Evolutionary conservation across 2,329 filamentous ascomycete species (phyloP).

Genomic region (Diplodia sapinea): DNA sequence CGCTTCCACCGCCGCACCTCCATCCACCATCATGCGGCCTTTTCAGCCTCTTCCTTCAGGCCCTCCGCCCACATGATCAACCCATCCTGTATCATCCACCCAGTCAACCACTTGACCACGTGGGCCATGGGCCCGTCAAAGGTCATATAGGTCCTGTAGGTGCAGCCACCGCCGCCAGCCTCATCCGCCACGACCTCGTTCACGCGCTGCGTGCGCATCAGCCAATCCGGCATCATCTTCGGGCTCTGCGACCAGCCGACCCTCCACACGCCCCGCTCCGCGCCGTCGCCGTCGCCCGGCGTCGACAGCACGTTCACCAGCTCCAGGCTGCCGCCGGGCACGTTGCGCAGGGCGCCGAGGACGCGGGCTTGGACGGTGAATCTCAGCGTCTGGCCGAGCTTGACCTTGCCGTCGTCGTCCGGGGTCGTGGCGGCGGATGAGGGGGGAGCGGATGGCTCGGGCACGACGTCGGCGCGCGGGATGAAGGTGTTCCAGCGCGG

Average conservation of each 20-base stretch:
- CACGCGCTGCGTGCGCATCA: conserved; percentile 20
- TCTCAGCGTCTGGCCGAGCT: conserved; percentile 10
- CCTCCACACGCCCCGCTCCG: conserved; percentile 18
- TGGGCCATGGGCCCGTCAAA: conserved; percentile 27
- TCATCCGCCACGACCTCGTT: conserved; percentile 25
- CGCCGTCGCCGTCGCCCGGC: not conserved
- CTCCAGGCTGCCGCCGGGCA: conserved; percentile 27
- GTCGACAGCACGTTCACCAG: conserved; percentile 16
- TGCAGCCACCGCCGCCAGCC: conserved; percentile 3
- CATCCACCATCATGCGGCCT: not conserved
- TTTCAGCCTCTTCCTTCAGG: conserved; percentile 29
- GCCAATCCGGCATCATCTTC: conserved; percentile 14
- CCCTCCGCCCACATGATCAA: conserved; percentile 22
- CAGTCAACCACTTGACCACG: conserved; percentile 30
- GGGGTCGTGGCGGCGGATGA: not conserved
- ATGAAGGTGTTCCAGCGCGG: conserved; percentile 29
- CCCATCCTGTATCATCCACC: conserved; percentile 24
- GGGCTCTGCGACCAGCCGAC: conserved; percentile 12
- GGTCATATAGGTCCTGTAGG: conserved; percentile 24
- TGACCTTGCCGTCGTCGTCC: not conserved
- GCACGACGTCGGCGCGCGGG: conserved; percentile 20
- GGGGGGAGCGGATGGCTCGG: not conserved
- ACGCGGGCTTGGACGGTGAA: conserved; percentile 22
- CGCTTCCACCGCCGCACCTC: conserved; percentile 2
- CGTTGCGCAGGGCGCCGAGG: conserved; percentile 12